A percentile compares a stretch with the other conserved stretches of the same genome.
phyloP scores from a whole-genome alignment of 2,329 filamentous ascomycete genomes.

The Bipolaris sorokiniana region DNA sequence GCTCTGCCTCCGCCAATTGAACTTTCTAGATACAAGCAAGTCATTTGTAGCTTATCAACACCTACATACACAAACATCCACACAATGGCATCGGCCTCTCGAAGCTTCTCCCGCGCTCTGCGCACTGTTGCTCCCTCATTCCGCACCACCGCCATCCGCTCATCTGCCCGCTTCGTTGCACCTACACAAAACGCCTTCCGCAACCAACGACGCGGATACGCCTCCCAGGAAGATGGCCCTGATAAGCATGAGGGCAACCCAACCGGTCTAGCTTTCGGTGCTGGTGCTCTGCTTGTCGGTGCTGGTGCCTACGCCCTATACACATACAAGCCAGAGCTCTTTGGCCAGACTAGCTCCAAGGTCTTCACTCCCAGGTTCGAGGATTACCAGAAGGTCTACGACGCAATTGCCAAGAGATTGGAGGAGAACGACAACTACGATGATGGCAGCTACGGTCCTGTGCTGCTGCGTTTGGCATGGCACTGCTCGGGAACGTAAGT shows the following conservation, averaged over 20 bases:
- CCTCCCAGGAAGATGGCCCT: constrained; percentile 61
- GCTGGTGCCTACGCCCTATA: constrained; percentile 53
- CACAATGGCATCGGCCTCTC: constrained; percentile 46
- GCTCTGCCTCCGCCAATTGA: constrained; percentile 19
- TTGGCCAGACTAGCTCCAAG: constrained; percentile 42
- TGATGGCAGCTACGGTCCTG: constrained; percentile 93
- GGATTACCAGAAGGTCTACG: constrained; percentile 96
- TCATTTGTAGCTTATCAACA: constrained; percentile 9
- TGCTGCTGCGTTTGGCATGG: constrained; percentile 90
- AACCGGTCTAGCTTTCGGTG: constrained; percentile 48
- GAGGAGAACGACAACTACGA: constrained; percentile 95
- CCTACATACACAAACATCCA: constrained; percentile 4
- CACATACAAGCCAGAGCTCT: constrained; percentile 60
- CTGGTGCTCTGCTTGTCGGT: constrained; percentile 36
- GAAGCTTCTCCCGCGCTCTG: constrained; percentile 49
- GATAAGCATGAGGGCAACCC: constrained; percentile 57
- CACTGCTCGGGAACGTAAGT: constrained; percentile 81
- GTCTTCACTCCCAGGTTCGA: constrained; percentile 76
- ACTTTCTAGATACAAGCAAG: background rate
- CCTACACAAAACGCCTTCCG: constrained; percentile 72
- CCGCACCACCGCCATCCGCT: constrained; percentile 65
- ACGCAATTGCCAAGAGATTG: constrained; percentile 78
- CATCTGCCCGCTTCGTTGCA: constrained; percentile 60
- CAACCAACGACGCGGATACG: constrained; percentile 80
- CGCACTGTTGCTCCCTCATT: constrained; percentile 53